Base-by-base conservation (phyloP, 805 yeast genomes). In the Maudiozyma barnettii region DNA sequence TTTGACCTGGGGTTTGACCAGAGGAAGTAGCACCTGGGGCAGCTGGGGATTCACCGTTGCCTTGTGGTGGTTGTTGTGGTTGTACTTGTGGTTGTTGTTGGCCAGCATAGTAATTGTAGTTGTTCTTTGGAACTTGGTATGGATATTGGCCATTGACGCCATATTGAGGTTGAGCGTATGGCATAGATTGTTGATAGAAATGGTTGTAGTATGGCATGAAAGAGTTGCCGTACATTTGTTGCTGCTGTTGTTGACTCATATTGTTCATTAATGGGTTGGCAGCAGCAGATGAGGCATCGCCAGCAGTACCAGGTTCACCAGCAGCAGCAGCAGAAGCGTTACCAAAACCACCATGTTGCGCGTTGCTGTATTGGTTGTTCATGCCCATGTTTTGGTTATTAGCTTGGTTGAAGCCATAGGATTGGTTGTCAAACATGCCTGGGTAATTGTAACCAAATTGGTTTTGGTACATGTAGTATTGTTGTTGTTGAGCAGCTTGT, bases 101-200 rank as follows among this genome's bases (percentile, higher is more conserved):
- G 30, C 54, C 58, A 18, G 46, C 51, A 36, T 52, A 39, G 50
- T 16, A 54, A 58, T 42, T 52, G 59, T 29, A 47, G 43, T 54
- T 59, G 47, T 60, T 45, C 49, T 59, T 61, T 50, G 63, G 64
- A 31, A 56, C 57, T 50, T 61, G 67, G 50, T 63, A 60, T 45
- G 63, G 63, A 45, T 60, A 61, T 53, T 61, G 66, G 45, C 64
- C 64, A 29, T 60, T 63, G 53, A 57, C 54, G 36, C 63, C 63
- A 42, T 64, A 64, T 51, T 64, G 68, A 41, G 68, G 68, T 51
- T 64, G 67, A 38, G 59, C 67, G 45, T 63, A 63, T 46, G 66
- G 66, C 62, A 64, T 60, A 14, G 63, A 58, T 52, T 64, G 66
- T 50, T 62, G 66, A 54, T 64, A 63, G 51, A 60, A 63, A 48